Evolutionary conservation across 148 eudicot genomes (phyloP).

Genomic region (Euryodendron excelsum): DNA sequence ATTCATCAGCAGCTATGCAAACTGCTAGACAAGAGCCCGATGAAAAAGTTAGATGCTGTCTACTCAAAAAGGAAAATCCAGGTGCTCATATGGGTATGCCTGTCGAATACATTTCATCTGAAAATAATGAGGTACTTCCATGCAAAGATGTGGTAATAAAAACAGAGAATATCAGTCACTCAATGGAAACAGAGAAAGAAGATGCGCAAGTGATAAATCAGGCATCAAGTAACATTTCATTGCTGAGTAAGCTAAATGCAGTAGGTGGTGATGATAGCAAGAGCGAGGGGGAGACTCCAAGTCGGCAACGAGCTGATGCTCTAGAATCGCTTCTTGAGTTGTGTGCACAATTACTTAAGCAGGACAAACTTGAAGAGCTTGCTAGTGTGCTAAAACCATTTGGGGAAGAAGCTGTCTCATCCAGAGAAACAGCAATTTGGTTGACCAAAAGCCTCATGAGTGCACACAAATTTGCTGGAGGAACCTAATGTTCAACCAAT

Average conservation of each 20-base stretch:
- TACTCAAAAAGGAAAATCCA: constrained; percentile 17
- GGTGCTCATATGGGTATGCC: constrained; percentile 15
- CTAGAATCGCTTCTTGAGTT: constrained; percentile 89
- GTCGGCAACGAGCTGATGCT: constrained; percentile 76
- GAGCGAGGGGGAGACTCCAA: constrained; percentile 39
- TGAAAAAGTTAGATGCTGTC: constrained; percentile 21
- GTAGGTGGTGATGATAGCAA: constrained; percentile 31
- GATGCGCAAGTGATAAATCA: constrained; percentile 23
- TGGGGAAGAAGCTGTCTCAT: constrained; percentile 87
- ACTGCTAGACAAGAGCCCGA: constrained; percentile 22
- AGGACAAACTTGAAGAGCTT: constrained; percentile 81
- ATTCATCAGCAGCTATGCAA: constrained; percentile 20
- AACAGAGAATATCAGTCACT: constrained; percentile 11
- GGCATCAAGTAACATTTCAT: constrained; percentile 30
- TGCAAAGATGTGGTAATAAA: constrained; percentile 22
- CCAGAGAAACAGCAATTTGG: constrained; percentile 97
- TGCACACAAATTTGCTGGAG: constrained; percentile 55
- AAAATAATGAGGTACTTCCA: constrained; percentile 24
- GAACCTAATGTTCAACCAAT: constrained; percentile 13
- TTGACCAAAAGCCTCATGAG: constrained; percentile 87
- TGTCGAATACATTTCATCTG: constrained; percentile 21
- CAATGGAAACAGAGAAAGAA: constrained; percentile 21
- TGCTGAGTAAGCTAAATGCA: constrained; percentile 36
- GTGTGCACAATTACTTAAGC: constrained; percentile 83
- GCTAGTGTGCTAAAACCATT: constrained; percentile 79